These are phyloP conservation scores for Peterozyma toletana DNA, from an alignment of 805 yeast species.

Conservation along the genomic window DNA sequence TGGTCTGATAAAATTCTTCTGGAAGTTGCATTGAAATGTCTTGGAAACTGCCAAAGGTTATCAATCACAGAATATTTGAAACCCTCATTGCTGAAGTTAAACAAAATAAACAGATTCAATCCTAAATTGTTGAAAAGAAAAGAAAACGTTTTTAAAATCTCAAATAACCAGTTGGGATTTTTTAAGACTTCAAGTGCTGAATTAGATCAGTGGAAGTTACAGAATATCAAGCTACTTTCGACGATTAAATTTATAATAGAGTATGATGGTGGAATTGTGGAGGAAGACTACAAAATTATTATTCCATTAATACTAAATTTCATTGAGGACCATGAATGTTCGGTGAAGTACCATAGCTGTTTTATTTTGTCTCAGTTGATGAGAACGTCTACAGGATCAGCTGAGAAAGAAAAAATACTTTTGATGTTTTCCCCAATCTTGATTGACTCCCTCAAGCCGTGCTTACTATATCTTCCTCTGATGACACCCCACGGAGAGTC, in stretches of 20 bases:
- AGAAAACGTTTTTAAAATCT: neutral
- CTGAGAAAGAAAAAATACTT: neutral
- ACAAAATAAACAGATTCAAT: slow-evolving; percentile 2
- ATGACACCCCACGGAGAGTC: slow-evolving; percentile 1
- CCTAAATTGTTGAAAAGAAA: neutral
- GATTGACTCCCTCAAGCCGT: slow-evolving; percentile 3
- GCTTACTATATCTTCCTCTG: slow-evolving; percentile 6
- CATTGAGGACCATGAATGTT: slow-evolving; percentile 7
- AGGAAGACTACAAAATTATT: neutral
- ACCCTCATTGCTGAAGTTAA: slow-evolving; percentile 1
- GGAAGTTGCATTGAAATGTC: too few species aligned
- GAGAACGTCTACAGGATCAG: neutral
- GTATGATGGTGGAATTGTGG: too few species aligned
- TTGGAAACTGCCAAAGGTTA: too few species aligned
- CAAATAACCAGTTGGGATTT: slow-evolving; percentile 4
- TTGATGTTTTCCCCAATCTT: neutral
- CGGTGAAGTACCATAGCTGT: slow-evolving; percentile 3
- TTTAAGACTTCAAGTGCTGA: slow-evolving; percentile 3
- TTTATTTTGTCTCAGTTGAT: neutral
- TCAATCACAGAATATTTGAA: neutral
- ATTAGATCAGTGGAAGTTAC: slow-evolving; percentile 5
- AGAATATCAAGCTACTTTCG: neutral
- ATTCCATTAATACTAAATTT: slow-evolving; percentile 3
- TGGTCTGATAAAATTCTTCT: too few species aligned
- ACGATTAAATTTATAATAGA: slow-evolving; percentile 1